Percentiles rank a stretch among this genome's conserved stretches.
Evolutionary conservation across 805 yeast species (phyloP).

Genomic region (Isabelozyma gotoi): DNA sequence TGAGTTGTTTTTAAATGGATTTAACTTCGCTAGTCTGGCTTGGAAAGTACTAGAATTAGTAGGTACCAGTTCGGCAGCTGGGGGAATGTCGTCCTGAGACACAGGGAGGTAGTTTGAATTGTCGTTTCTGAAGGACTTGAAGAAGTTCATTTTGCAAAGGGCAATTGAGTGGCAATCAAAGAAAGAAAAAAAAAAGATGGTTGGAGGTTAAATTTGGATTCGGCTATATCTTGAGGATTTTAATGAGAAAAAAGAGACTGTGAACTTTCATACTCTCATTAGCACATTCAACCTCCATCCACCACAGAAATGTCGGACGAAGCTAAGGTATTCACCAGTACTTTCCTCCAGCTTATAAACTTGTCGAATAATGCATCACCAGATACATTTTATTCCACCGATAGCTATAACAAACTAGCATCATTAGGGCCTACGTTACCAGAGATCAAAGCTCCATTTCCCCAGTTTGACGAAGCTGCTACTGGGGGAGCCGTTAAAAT

Average conservation of each 20-base stretch:
- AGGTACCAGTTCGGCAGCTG: constrained; percentile 8
- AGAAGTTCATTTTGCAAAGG: constrained; percentile 36
- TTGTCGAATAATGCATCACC: constrained; percentile 40
- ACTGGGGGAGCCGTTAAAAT: constrained; percentile 20
- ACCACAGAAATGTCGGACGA: constrained; percentile 1
- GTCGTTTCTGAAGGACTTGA: constrained; percentile 26
- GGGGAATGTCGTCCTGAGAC: constrained; percentile 30
- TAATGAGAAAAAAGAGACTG: background rate
- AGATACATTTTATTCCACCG: constrained; percentile 30
- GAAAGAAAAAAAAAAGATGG: background rate
- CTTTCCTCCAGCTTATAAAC: constrained; percentile 48
- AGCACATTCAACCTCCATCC: too few species aligned
- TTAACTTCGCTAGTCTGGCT: constrained; percentile 31
- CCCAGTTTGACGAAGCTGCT: constrained; percentile 19
- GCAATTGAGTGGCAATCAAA: background rate
- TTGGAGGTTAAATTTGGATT: background rate
- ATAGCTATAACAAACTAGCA: constrained; percentile 25
- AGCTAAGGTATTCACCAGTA: constrained; percentile 19
- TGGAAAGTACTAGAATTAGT: constrained; percentile 19
- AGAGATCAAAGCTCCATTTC: constrained; percentile 36
- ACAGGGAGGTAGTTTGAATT: constrained; percentile 27
- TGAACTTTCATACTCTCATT: too few species aligned
- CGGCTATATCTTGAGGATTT: background rate
- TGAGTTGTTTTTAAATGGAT: constrained; percentile 38
- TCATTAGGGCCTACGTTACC: constrained; percentile 52